Evolutionary conservation across 208 protist genomes (phyloP).

Genomic region (Phytomonas sp.): DNA sequence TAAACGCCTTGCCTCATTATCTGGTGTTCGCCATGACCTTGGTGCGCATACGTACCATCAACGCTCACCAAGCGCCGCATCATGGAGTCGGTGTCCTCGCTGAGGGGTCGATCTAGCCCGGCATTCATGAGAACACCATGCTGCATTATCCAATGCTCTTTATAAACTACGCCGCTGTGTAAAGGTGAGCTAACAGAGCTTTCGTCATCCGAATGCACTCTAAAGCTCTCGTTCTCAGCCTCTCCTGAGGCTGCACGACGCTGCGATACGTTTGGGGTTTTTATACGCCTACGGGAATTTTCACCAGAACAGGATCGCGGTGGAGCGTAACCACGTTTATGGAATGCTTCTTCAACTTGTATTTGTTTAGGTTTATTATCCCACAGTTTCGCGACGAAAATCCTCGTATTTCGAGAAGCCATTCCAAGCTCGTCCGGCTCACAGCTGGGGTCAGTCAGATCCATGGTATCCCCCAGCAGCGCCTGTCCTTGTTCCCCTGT

Average conservation of each 20-base stretch:
- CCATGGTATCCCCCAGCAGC: background rate
- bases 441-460: background rate
- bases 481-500: background rate
- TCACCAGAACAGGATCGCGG: conserved; percentile 11
- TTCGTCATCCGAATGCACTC: conserved; percentile 11
- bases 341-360: background rate
- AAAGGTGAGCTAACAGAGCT: conserved; percentile 15
- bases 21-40: background rate
- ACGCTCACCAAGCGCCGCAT: background rate
- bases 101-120: conserved; percentile 17
- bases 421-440: background rate
- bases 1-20: background rate
- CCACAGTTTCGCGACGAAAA: background rate
- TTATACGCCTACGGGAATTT: background rate
- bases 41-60: background rate
- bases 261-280: background rate
- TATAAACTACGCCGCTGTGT: background rate
- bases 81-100: conserved; percentile 10
- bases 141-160: conserved; percentile 40
- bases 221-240: background rate
- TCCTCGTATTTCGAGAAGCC: background rate
- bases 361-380: background rate
- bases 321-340: conserved; percentile 17
- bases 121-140: conserved; percentile 34
- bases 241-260: background rate